Conservation (phyloP, 2,329 filamentous ascomycete genomes). For the Penicillium sp. region DNA sequence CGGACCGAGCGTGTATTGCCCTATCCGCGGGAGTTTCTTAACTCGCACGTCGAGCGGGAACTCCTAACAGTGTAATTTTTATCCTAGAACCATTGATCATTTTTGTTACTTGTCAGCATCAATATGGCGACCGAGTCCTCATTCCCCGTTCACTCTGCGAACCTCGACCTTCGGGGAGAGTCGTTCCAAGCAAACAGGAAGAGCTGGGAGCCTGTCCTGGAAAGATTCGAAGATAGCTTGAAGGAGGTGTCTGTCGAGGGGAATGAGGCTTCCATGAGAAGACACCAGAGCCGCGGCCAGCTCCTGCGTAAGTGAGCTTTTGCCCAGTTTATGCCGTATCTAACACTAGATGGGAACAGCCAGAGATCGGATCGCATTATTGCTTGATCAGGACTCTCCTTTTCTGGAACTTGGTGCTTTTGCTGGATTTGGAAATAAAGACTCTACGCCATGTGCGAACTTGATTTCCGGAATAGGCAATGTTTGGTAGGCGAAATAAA, state of each 20-base stretch:
- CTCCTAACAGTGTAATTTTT: neutral
- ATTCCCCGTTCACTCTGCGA: constrained; percentile 12
- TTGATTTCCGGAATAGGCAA: constrained; percentile 41
- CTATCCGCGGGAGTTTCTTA: no score
- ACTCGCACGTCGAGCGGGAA: no score
- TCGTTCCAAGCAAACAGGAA: constrained; percentile 20
- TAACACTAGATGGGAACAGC: constrained; percentile 21
- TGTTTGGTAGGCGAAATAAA: constrained; percentile 11
- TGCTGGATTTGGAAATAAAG: constrained; percentile 33
- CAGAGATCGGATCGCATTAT: constrained; percentile 38
- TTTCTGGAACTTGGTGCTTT: constrained; percentile 42
- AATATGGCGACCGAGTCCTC: constrained; percentile 16
- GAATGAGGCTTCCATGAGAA: constrained; percentile 24
- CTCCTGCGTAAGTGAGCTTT: constrained; percentile 22
- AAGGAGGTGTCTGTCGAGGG: constrained; percentile 31
- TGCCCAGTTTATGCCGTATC: no score
- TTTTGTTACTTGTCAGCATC: neutral
- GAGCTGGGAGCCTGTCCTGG: constrained; percentile 33
- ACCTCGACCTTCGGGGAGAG: constrained; percentile 21
- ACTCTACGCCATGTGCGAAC: constrained; percentile 39
- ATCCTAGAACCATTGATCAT: no score
- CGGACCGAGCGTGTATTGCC: no score
- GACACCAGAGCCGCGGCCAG: constrained; percentile 32
- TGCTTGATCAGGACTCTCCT: constrained; percentile 40
- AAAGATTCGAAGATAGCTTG: constrained; percentile 30